Base-by-base conservation (phyloP, 2,329 filamentous ascomycete genomes). In the Penicillium nordicum region DNA sequence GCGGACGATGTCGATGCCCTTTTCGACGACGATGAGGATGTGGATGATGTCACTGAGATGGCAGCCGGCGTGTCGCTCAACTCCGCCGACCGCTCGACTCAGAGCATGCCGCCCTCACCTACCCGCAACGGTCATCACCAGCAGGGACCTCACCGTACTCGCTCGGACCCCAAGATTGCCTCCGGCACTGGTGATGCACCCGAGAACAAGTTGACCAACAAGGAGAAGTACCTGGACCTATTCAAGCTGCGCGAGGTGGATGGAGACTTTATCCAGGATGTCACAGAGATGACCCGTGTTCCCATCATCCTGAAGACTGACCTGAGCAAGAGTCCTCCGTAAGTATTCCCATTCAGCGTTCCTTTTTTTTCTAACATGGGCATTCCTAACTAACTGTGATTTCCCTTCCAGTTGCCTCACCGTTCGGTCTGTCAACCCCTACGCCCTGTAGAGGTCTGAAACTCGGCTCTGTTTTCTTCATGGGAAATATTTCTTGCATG, bases 221-320 rank as follows among this genome's bases (percentile, higher is more conserved):
- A 96, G 83, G 92, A 97, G 80, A 97, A 96, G 80, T 99, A 97
- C 76, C 77, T 96, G 61, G 90, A 88, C 72, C 80, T 94, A 63
- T 97, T 97, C 80, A 86, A 87, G 66, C 82, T 99, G 65, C 84
- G 94, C 50, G 93, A 99, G 75, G 90, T 96, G 76, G 88, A 89
- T 66, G 93, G 93, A 63, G 90, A 97, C 67, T 95, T 95, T 79
- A 97, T 99, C 70, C 94, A 99, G 78, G 94, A 99, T 75, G 92
- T 99, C 64, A 92, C 88, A 56, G 94, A 99, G 81, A 97, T 99
- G 92, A 93, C 91, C 42, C 84, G 93, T 66, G 89, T 99, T 59
- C 94, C 94, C n/a, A 89, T 99, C 65, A 96, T 99, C 73, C 79
- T 99, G 70, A 97, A 96, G 87, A 97, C 94, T 63, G 94, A 99